A percentile compares a stretch with the other conserved stretches of the same genome.
phyloP scores from a whole-genome alignment of 371 early-diverging fungal species.

The Mucor piriformis region DNA sequence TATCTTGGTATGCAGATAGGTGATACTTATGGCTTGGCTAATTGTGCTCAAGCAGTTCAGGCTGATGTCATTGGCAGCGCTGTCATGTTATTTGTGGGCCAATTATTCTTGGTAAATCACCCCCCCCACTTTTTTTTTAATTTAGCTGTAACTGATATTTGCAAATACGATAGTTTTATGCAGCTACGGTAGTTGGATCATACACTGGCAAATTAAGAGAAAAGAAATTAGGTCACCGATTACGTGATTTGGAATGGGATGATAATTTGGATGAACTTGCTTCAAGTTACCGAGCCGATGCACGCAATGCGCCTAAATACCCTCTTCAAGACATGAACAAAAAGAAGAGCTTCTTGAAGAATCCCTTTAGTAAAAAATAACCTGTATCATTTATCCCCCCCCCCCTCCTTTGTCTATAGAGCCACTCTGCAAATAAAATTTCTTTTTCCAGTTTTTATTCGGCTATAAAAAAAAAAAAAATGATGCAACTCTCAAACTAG shows the following conservation, averaged over 20 bases:
- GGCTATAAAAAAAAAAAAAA: slow-evolving; percentile 1
- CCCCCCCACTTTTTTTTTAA: no score
- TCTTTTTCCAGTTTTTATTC: background rate
- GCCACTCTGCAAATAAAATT: background rate
- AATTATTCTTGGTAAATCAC: slow-evolving; percentile 48
- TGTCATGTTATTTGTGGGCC: slow-evolving; percentile 46
- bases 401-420: background rate
- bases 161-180: slow-evolving; percentile 54
- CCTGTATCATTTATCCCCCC: background rate
- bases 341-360: slow-evolving; percentile 16
- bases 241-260: slow-evolving; percentile 54
- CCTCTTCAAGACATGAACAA: slow-evolving; percentile 37
- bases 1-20: slow-evolving; percentile 53
- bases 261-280: slow-evolving; percentile 46
- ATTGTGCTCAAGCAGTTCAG: slow-evolving; percentile 51
- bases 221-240: slow-evolving; percentile 50
- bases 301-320: slow-evolving; percentile 43
- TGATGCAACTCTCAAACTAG: slow-evolving; percentile 55
- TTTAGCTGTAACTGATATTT: no score
- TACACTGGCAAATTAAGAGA: slow-evolving; percentile 45
- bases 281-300: slow-evolving; percentile 42
- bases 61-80: slow-evolving; percentile 52
- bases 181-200: slow-evolving; percentile 38
- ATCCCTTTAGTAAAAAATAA: slow-evolving; percentile 13
- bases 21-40: slow-evolving; percentile 50